phyloP scores from a whole-genome alignment of 768 basidiomycete genomes.

The Phallus indusiatus region DNA sequence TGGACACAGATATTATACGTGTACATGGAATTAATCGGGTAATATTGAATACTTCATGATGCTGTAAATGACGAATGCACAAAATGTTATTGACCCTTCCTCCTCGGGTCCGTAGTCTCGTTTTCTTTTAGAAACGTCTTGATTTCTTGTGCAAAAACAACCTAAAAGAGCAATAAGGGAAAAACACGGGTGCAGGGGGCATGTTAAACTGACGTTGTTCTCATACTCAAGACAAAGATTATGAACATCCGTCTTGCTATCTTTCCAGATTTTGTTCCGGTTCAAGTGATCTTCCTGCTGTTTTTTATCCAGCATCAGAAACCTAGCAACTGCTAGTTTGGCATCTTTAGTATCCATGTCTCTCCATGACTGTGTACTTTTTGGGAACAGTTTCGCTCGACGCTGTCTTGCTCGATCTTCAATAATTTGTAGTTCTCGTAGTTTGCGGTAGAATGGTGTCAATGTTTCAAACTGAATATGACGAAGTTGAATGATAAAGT shows the following conservation, averaged over 20 bases:
- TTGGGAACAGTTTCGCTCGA: constrained; percentile 1
- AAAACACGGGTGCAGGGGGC: neutral
- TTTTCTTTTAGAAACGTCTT: constrained; percentile 1
- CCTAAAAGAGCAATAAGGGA: neutral
- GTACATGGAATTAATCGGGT: neutral
- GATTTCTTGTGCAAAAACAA: constrained; percentile 2
- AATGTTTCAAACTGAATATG: neutral
- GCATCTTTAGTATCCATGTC: constrained; percentile 7
- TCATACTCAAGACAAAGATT: neutral
- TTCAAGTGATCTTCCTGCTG: constrained; percentile 2
- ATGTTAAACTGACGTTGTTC: neutral
- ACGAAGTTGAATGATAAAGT: constrained; percentile 1
- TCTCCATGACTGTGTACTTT: constrained; percentile 5
- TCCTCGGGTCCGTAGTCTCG: constrained; percentile 3
- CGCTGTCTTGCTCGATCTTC: constrained; percentile 1
- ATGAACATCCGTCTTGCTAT: neutral
- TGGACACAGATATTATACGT: neutral
- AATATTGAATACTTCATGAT: neutral
- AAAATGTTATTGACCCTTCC: neutral
- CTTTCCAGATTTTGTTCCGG: neutral
- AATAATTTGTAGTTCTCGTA: neutral
- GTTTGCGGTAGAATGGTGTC: constrained; percentile 1
- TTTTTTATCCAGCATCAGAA: constrained; percentile 2
- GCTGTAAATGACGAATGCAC: too few relatives aligned
- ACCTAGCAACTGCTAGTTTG: constrained; percentile 6